These are phyloP conservation scores for Plenodomus biglobosus DNA, from an alignment of 2,329 filamentous ascomycete genomes.

Conservation along the genomic window DNA sequence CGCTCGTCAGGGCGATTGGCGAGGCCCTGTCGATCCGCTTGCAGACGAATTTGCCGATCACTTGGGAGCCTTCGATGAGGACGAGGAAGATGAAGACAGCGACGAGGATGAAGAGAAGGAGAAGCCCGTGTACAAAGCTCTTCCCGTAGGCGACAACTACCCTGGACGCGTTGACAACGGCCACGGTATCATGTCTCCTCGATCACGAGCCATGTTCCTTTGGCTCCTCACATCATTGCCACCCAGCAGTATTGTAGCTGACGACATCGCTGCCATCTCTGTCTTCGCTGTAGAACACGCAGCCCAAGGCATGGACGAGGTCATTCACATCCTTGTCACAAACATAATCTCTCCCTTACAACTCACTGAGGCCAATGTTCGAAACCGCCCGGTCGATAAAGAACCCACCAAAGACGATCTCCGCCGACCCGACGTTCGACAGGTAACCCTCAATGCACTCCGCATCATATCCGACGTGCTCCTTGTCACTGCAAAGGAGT, in stretches of 20 bases:
- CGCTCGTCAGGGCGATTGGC: conserved; percentile 59
- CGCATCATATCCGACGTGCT: conserved; percentile 82
- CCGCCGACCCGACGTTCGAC: conserved; percentile 23
- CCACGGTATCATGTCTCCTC: conserved; percentile 32
- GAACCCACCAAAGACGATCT: conserved; percentile 24
- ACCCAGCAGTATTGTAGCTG: conserved; percentile 70
- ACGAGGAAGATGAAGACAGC: conserved; percentile 50
- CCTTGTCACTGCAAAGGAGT: conserved; percentile 55
- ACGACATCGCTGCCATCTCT: conserved; percentile 83
- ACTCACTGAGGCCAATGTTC: conserved; percentile 69
- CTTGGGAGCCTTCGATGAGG: conserved; percentile 74
- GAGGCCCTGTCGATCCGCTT: conserved; percentile 70
- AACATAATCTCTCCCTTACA: conserved; percentile 80
- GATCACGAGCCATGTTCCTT: conserved; percentile 66
- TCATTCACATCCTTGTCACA: conserved; percentile 82
- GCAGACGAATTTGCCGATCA: conserved; percentile 77
- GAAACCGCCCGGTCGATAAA: conserved; percentile 31
- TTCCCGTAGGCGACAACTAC: conserved; percentile 34
- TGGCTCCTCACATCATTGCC: conserved; percentile 84
- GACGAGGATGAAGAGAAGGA: conserved; percentile 66
- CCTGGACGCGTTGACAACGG: conserved; percentile 30
- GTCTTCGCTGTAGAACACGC: conserved; percentile 88
- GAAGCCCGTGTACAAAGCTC: conserved; percentile 22
- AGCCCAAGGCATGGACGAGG: conserved; percentile 80
- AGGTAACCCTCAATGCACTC: conserved; percentile 58